Percentiles rank a stretch among this genome's conserved stretches.
These are phyloP conservation scores for Gentiana macrophylla DNA, from an alignment of 257 asterid species.

Conservation along the genomic window DNA sequence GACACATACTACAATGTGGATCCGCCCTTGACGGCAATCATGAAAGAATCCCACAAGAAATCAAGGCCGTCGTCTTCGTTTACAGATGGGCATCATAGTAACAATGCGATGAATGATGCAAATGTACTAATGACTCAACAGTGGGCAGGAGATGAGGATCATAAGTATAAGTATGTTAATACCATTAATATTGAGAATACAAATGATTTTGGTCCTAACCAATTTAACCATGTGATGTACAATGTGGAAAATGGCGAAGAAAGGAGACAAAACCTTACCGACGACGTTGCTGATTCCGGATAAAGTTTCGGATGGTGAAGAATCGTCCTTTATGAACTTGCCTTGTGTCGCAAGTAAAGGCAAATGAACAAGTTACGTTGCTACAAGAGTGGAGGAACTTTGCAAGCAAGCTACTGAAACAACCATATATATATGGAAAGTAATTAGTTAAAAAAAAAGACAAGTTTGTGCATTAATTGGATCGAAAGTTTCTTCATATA, in stretches of 20 bases:
- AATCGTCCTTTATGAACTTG: constrained; percentile 48
- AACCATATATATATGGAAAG: neutral
- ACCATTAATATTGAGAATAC: constrained; percentile 5
- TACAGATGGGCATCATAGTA: too few relatives aligned
- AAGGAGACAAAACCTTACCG: constrained; percentile 24
- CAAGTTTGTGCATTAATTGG: too few relatives aligned
- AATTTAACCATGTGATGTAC: constrained; percentile 18
- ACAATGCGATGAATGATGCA: too few relatives aligned
- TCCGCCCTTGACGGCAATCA: too few relatives aligned
- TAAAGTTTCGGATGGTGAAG: constrained; percentile 49
- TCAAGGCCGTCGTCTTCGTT: too few relatives aligned
- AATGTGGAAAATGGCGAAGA: constrained; percentile 21
- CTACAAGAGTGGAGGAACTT: too few relatives aligned
- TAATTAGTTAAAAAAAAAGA: too few relatives aligned
- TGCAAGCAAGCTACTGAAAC: neutral
- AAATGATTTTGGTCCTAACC: constrained; percentile 19
- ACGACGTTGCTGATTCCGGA: constrained; percentile 27
- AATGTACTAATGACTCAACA: too few relatives aligned
- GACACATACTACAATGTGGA: too few relatives aligned
- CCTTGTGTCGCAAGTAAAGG: constrained; percentile 48
- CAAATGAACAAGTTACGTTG: constrained; percentile 20
- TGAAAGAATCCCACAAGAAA: too few relatives aligned
- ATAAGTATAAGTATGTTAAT: neutral
- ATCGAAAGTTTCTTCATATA: too few relatives aligned
- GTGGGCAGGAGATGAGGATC: constrained; percentile 11